phyloP scores from a whole-genome alignment of 108 stramenopile genomes.

The Bacterosira constricta region DNA sequence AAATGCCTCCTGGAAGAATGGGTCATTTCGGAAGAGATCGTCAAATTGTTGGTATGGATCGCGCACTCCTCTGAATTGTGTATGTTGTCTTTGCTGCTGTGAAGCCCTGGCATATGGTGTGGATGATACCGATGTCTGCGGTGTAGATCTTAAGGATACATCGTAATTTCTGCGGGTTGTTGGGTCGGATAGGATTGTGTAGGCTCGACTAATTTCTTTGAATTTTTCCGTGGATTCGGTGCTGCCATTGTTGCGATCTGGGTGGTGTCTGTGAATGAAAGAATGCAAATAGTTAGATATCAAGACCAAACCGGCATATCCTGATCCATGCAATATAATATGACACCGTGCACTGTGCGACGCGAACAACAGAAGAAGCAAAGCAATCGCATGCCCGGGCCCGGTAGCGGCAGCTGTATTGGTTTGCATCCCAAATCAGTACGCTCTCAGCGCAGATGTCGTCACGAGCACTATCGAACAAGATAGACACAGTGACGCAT shows the following conservation, averaged over 20 bases:
- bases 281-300: background rate
- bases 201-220: constrained; percentile 60
- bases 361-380: too few relatives aligned
- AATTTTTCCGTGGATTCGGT: constrained; percentile 50
- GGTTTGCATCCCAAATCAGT: too few relatives aligned
- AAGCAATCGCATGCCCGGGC: too few relatives aligned
- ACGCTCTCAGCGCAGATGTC: too few relatives aligned
- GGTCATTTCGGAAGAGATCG: constrained; percentile 72
- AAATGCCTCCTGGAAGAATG: constrained; percentile 73
- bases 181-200: constrained; percentile 54
- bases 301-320: background rate
- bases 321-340: background rate
- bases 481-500: too few relatives aligned
- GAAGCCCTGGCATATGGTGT: background rate
- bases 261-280: constrained; percentile 33
- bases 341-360: background rate
- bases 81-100: background rate
- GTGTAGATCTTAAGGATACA: constrained; percentile 29
- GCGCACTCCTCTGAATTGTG: background rate
- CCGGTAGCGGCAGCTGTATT: too few relatives aligned
- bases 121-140: constrained; percentile 19
- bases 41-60: constrained; percentile 73
- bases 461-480: too few relatives aligned
- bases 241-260: constrained; percentile 50
- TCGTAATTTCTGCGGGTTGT: constrained; percentile 57